Conservation (phyloP, 2,329 filamentous ascomycete genomes). For the Neodidymelliopsis sp. region DNA sequence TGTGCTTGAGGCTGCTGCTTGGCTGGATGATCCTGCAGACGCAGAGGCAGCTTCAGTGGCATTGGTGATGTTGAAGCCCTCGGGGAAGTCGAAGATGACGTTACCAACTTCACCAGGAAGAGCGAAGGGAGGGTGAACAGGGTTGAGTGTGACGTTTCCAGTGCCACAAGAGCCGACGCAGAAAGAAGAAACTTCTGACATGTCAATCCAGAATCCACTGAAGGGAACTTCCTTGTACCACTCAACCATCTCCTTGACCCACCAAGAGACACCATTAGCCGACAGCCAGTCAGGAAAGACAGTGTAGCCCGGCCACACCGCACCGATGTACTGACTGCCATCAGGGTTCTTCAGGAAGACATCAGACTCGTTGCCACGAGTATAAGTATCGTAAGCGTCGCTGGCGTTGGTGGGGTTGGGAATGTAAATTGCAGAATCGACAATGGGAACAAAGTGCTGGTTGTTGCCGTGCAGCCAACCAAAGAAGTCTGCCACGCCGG, state of each 20-base stretch:
- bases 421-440: slow-evolving; percentile 72
- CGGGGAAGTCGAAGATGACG: slow-evolving; percentile 68
- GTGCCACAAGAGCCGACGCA: slow-evolving; percentile 77
- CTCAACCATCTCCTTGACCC: slow-evolving; percentile 61
- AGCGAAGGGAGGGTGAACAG: slow-evolving; percentile 70
- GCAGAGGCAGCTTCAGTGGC: slow-evolving; percentile 70
- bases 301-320: slow-evolving; percentile 66
- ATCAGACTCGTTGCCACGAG: slow-evolving; percentile 57
- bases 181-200: slow-evolving; percentile 68
- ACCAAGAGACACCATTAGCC: slow-evolving; percentile 65
- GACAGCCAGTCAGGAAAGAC: slow-evolving; percentile 69
- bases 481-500: slow-evolving; percentile 61
- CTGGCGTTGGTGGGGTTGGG: slow-evolving; percentile 73
- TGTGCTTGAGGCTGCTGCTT: slow-evolving; percentile 53
- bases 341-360: slow-evolving; percentile 63
- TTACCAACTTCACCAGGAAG: slow-evolving; percentile 71
- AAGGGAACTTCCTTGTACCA: slow-evolving; percentile 63
- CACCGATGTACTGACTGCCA: slow-evolving; percentile 62
- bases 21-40: slow-evolving; percentile 61
- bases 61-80: slow-evolving; percentile 74
- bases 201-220: slow-evolving; percentile 67
- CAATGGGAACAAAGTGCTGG: slow-evolving; percentile 67
- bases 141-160: slow-evolving; percentile 69
- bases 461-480: slow-evolving; percentile 60
- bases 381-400: slow-evolving; percentile 63